Evolutionary conservation across 2,329 filamentous ascomycete genomes (phyloP).

Genomic region (Ascochyta pisi): DNA sequence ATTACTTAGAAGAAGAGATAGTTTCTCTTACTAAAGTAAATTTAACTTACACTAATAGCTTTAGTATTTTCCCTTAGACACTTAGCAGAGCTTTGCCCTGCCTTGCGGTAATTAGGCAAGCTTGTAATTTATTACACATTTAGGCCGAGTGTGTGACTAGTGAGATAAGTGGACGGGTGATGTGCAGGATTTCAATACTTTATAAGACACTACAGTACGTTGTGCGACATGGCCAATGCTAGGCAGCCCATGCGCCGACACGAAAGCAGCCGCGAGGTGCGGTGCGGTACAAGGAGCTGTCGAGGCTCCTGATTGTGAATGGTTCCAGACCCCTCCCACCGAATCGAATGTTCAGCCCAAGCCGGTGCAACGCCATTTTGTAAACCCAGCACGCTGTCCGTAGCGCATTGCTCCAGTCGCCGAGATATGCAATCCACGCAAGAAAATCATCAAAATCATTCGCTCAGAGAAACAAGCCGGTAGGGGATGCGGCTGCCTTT

Average conservation of each 20-base stretch:
- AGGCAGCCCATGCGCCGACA: constrained; percentile 22
- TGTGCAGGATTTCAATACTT: constrained; percentile 23
- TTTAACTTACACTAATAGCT: too few species aligned
- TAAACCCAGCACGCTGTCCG: constrained; percentile 27
- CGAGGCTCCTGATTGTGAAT: constrained; percentile 16
- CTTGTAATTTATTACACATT: too few species aligned
- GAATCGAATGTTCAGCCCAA: constrained; percentile 22
- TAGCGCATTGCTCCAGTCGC: constrained; percentile 47
- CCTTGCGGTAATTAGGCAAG: too few species aligned
- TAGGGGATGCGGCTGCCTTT: constrained; percentile 23
- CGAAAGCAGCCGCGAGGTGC: constrained; percentile 13
- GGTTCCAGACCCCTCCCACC: constrained; percentile 11
- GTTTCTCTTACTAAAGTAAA: too few species aligned
- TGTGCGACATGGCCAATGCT: constrained; percentile 28
- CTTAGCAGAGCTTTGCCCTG: too few species aligned
- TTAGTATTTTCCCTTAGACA: too few species aligned
- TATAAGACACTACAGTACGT: constrained; percentile 41
- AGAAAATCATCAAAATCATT: constrained; percentile 47
- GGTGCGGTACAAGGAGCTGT: constrained; percentile 18
- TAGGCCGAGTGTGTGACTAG: too few species aligned
- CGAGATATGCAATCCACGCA: constrained; percentile 45
- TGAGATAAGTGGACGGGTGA: not conserved
- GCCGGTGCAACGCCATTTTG: constrained; percentile 42
- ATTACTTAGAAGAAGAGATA: too few species aligned
- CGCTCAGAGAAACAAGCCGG: constrained; percentile 44